Conservation (phyloP, 805 yeast genomes). For the Wickerhamiella domercqiae region DNA sequence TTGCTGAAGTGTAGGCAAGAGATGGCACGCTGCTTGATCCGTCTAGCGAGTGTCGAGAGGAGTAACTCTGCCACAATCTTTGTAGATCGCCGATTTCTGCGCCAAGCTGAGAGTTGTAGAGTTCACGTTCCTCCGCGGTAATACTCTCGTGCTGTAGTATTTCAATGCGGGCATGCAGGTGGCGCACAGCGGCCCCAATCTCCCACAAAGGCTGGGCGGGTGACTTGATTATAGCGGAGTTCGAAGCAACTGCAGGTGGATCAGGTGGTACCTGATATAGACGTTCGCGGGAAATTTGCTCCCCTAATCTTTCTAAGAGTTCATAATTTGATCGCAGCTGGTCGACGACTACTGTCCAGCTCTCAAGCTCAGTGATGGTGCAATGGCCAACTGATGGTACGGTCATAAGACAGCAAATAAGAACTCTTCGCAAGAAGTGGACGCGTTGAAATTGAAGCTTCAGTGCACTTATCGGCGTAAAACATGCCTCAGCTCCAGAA, state of each 20-base stretch:
- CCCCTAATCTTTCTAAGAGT: constrained; percentile 11
- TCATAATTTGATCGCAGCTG: constrained; percentile 7
- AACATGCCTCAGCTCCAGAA: constrained; percentile 9
- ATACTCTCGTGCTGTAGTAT: constrained; percentile 5
- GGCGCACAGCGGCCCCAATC: constrained; percentile 10
- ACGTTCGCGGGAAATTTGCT: constrained; percentile 13
- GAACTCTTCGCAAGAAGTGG: constrained; percentile 28
- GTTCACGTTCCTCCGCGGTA: constrained; percentile 3
- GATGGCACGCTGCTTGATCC: neutral
- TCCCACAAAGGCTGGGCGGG: constrained; percentile 2
- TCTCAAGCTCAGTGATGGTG: constrained; percentile 13
- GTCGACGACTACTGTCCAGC: constrained; percentile 18
- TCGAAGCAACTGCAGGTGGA: neutral
- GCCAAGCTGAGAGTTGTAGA: constrained; percentile 6
- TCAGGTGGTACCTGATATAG: constrained; percentile 1
- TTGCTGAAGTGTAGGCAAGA: neutral
- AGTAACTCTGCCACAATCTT: constrained; percentile 4
- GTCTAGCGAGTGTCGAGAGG: constrained; percentile 1
- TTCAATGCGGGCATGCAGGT: constrained; percentile 15
- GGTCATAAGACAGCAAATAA: constrained; percentile 31
- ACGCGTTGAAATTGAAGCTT: constrained; percentile 24
- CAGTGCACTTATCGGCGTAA: constrained; percentile 19
- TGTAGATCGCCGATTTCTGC: constrained; percentile 9
- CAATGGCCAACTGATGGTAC: constrained; percentile 17
- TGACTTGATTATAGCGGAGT: neutral